Evolutionary conservation across 2,329 filamentous ascomycete species (phyloP), one percentile per base, ranked within the genome.

Genomic region (Elsinoe perseae): DNA sequence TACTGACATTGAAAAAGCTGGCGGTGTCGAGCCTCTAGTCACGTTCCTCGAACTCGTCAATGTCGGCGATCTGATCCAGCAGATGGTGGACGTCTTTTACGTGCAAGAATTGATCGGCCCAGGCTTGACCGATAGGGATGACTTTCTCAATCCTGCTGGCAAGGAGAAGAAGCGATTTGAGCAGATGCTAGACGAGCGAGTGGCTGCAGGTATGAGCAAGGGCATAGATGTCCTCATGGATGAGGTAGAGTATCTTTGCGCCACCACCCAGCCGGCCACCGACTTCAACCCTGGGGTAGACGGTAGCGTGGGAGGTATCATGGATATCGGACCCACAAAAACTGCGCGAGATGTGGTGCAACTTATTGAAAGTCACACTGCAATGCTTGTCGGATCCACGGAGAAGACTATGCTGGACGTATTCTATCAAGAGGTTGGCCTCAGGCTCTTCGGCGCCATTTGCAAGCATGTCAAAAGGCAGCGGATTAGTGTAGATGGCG

Each of bases 21-120:
- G 57, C 8, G 88, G 87, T 0, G 91, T 96, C 6, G 89, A 90
- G 56, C 93, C 93, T 1, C 79, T 98, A 3, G 90, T 96, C 44
- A 96, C 89, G 0, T 98, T 98, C 65, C 83, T 98, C 59, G 93
- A 98, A 72, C 81, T 98, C 25, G 93, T 98, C 69, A 98, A 98
- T 67, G 92, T 98, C 0, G 93, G 93, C 58, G 93, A 98, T 69
- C 78, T 98, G 57, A 98, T 98, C 64, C 89, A 95, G 58, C 93
- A 98, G 70, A 98, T 98, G 93, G 83, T 98, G 58, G 93, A 98
- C 68, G 90, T 98, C 30, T 98, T 98, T 69, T 98, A 95, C 72
- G 87, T 95, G 68, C 93, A 97, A 72, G 93, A 98, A 73, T 80
- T 98, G 25, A 83, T 90, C 4, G 81, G 83, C 0, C 82, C 87